Evolutionary conservation across 148 eudicot genomes (phyloP), one percentile per base, ranked within the genome.

Genomic region (Camellia sinensis): DNA sequence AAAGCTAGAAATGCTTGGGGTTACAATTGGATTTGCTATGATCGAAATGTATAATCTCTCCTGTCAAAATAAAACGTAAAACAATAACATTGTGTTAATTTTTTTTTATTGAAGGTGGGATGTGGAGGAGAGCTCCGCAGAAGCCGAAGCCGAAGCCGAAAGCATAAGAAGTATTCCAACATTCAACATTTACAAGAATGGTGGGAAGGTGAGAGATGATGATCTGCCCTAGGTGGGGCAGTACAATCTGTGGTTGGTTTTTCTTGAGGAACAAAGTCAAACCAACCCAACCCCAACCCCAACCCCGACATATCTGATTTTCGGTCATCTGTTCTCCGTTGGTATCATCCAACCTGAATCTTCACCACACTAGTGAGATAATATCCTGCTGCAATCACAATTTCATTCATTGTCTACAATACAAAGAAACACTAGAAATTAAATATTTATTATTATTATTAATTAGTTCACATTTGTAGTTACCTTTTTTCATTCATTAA

Each of bases 21-120:
- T 3, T n/a, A 29, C 61, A 29, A 43, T 37, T 67, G 29, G 50
- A 67, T 53, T 67, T 18, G 12, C 13, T 18, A n/a, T 19, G 3
- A 21, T 7, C 37, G 46, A 37, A 8, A 48, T 50, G 14, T 19
- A 2, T 6, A 12, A 3, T 1, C 44, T 7, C 59, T 63, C 4
- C 13, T 13, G 56, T 48, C 40, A 41, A 43, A 17, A 7, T 52
- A 17, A 6, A 11, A 29, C 37, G 37, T 29, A 29, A 29, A 53
- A 6, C 41, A 67, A 37, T 2, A 67, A 6, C 6, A 6, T 41
- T 6, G 0, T 67, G 11, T 81, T 67, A 19, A 4, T 37, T 6
- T 18, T 53, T 37, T 13, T 66, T 5, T n/a, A n/a, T 21, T 76
- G 76, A 76, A 81, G 83, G 80, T 81, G 83, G 83, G 67, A 68